Evolutionary conservation across 257 asterid species (phyloP).

Genomic region (Marsdenia floribunda): DNA sequence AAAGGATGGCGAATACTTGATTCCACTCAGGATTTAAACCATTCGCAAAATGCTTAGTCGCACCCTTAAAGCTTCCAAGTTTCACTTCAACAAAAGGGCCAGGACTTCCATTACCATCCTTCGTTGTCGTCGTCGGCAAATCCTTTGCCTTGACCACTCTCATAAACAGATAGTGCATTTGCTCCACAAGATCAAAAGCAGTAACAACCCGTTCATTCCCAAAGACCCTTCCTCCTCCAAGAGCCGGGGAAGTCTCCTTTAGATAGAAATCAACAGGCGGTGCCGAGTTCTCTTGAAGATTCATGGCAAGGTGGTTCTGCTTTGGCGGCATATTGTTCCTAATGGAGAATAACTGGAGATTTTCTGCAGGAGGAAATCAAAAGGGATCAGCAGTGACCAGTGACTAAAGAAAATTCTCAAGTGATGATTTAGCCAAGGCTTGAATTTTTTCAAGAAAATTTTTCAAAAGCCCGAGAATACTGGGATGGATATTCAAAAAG

Average conservation of each 20-base stretch:
- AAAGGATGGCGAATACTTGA: constrained; percentile 60
- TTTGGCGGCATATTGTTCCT: constrained; percentile 28
- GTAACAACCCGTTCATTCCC: constrained; percentile 56
- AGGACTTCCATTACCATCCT: constrained; percentile 32
- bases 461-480: not conserved
- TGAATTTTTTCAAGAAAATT: not conserved
- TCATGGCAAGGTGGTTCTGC: constrained; percentile 17
- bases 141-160: constrained; percentile 71
- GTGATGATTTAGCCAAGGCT: not conserved
- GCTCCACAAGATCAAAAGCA: constrained; percentile 81
- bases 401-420: not conserved
- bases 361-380: not conserved
- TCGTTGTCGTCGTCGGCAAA: constrained; percentile 36
- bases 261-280: constrained; percentile 56
- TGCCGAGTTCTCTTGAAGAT: constrained; percentile 21
- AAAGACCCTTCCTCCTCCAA: constrained; percentile 71
- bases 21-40: constrained; percentile 68
- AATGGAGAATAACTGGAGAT: not conserved
- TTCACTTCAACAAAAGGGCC: constrained; percentile 63
- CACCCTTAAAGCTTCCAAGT: constrained; percentile 55
- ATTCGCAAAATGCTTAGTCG: constrained; percentile 38
- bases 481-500: constrained; percentile 16
- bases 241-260: constrained; percentile 72
- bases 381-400: not conserved
- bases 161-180: constrained; percentile 69